Evolutionary conservation across 805 yeast genomes (phyloP), one percentile per base, ranked within the genome.

Genomic region (Wickerhamia fluorescens): DNA sequence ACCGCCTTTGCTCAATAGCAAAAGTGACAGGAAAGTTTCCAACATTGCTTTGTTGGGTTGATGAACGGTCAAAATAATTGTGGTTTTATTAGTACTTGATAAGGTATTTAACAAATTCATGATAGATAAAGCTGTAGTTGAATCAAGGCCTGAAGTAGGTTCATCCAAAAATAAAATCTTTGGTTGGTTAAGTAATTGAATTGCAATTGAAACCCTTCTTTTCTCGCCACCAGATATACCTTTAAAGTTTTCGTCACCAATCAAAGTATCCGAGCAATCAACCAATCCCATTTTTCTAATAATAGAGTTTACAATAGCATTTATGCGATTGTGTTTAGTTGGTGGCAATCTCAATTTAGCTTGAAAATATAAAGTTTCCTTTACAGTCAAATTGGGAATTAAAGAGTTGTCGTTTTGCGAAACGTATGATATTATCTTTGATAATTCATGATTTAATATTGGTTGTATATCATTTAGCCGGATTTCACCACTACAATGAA

Each of bases 141-240:
- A 77, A 51, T 85, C 95, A 19, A 85, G 56, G 1, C 95, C 94
- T 0, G 95, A 84, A 1, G 95, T 85, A 5, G 95, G 94, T 42
- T 85, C 95, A 50, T 85, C 95, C 24, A 85, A 53, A 43, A 84
- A 84, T 35, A 86, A 53, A 2, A 85, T 58, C 0, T 87, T 73
- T 0, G 95, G 95, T 38, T 76, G 79, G 5, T 82, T 71, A 26
- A 85, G 61, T 46, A 85, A 57, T 49, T 85, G 94, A 11, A 84
- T 71, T 0, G 85, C 95, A 20, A 85, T 70, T 24, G 88, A 78
- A 4, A 82, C 66, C 34, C 95, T 55, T 44, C 95, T 53, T 44
- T 77, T 79, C 46, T 85, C 95, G 18, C 95, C 95, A 10, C 95
- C 95, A 4, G 89, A 80, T 1, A 81, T 75, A 37, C 78, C 62